Evolutionary conservation across 1,284 basidiomycete genomes (phyloP).

Genomic region (Fomitopsis schrenkii): DNA sequence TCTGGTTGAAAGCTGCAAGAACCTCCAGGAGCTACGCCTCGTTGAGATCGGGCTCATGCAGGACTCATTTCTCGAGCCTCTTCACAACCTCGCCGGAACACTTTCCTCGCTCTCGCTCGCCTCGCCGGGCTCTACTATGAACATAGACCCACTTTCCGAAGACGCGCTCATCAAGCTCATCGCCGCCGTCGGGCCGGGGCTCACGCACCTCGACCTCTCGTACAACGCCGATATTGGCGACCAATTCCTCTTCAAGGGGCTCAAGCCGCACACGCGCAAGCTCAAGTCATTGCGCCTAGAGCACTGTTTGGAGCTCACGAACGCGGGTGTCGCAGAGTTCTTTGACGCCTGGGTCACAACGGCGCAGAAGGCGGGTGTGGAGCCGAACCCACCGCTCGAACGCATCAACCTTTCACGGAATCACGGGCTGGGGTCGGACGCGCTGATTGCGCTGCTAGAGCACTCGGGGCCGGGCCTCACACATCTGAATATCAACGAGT

Average conservation of each 20-base stretch:
- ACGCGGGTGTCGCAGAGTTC: conserved; percentile 64
- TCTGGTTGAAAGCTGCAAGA: conserved; percentile 61
- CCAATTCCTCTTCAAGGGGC: conserved; percentile 53
- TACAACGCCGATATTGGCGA: conserved; percentile 58
- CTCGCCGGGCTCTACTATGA: conserved; percentile 25
- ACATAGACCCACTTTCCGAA: conserved; percentile 36
- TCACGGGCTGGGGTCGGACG: conserved; percentile 47
- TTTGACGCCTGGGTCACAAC: conserved; percentile 43
- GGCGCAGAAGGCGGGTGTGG: conserved; percentile 15
- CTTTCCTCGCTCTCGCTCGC: conserved; percentile 51
- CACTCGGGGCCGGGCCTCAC: conserved; percentile 69
- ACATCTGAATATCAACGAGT: conserved; percentile 74
- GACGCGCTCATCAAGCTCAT: conserved; percentile 47
- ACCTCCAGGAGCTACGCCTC: conserved; percentile 70
- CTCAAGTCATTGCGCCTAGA: conserved; percentile 59
- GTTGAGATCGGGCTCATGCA: conserved; percentile 75
- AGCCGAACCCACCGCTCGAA: conserved; percentile 43
- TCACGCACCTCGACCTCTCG: conserved; percentile 60
- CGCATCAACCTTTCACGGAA: conserved; percentile 63
- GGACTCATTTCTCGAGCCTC: conserved; percentile 56
- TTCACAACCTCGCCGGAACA: conserved; percentile 43
- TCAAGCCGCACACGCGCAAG: conserved; percentile 48
- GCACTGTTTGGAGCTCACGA: conserved; percentile 60
- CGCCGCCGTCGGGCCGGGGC: conserved; percentile 32
- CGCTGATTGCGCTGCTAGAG: conserved; percentile 62